Conservation (phyloP, 2,329 filamentous ascomycete genomes). For the Alternaria alternata region DNA sequence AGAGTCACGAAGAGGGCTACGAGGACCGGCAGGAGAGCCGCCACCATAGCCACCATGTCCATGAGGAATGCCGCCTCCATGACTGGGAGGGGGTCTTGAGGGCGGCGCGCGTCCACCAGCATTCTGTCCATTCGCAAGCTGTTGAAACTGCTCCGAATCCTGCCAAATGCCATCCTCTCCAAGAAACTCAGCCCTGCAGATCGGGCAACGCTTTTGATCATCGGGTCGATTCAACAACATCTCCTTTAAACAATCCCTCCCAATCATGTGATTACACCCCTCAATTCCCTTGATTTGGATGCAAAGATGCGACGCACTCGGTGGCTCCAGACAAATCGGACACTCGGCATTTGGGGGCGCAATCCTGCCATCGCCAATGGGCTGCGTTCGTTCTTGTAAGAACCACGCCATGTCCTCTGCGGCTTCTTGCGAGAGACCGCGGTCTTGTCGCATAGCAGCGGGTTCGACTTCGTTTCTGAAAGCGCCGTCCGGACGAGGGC, state of each 20-base stretch:
- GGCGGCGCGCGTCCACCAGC: neutral
- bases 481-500: neutral
- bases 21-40: neutral
- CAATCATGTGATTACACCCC: conserved; percentile 29
- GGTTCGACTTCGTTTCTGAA: neutral
- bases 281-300: conserved; percentile 19
- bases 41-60: neutral
- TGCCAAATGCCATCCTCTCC: neutral
- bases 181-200: conserved; percentile 30
- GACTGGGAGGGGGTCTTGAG: neutral
- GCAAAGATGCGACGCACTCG: conserved; percentile 12
- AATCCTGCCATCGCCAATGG: neutral
- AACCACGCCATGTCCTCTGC: neutral
- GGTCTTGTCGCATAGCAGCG: neutral
- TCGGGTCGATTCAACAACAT: conserved; percentile 14
- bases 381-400: conserved; percentile 9
- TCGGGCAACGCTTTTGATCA: conserved; percentile 23
- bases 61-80: neutral
- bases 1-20: neutral
- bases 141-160: neutral
- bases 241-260: conserved; percentile 20
- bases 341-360: conserved; percentile 12
- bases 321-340: conserved; percentile 22
- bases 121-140: neutral
- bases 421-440: neutral